Evolutionary conservation across 1,139 yeast genomes (phyloP).

Genomic region (Citeromyces siamensis): DNA sequence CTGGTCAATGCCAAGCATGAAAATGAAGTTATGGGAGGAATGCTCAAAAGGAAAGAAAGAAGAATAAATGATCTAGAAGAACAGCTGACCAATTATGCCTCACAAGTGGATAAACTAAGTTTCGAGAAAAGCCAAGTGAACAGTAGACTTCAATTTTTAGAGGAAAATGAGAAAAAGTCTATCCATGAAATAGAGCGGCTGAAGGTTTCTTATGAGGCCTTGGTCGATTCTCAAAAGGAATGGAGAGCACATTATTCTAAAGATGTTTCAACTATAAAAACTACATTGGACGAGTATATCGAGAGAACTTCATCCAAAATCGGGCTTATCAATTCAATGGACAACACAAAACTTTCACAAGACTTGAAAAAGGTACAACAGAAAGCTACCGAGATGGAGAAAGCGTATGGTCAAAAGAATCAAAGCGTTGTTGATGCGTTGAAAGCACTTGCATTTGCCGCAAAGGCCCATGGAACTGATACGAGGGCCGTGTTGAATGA

Average conservation of each 20-base stretch:
- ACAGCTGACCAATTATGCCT: slow-evolving; percentile 33
- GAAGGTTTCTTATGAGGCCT: slow-evolving; percentile 50
- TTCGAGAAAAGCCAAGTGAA: slow-evolving; percentile 36
- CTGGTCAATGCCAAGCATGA: slow-evolving; percentile 61
- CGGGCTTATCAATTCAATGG: slow-evolving; percentile 19
- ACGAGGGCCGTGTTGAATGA: slow-evolving; percentile 15
- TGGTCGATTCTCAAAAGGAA: slow-evolving; percentile 41
- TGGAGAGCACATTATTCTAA: slow-evolving; percentile 39
- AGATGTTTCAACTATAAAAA: slow-evolving; percentile 20
- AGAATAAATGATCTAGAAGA: slow-evolving; percentile 49
- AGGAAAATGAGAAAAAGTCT: slow-evolving; percentile 31
- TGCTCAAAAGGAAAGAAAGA: slow-evolving; percentile 52
- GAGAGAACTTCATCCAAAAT: slow-evolving; percentile 21
- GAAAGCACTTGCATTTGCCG: slow-evolving; percentile 28
- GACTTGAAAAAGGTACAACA: slow-evolving; percentile 16
- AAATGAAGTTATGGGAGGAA: slow-evolving; percentile 51
- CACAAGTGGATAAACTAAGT: slow-evolving; percentile 30
- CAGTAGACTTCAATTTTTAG: slow-evolving; percentile 33
- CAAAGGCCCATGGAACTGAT: slow-evolving; percentile 32
- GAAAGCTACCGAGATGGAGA: slow-evolving; percentile 15
- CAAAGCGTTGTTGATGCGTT: slow-evolving; percentile 32
- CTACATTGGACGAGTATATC: slow-evolving; percentile 26
- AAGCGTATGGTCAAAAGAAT: slow-evolving; percentile 32
- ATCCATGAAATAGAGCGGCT: slow-evolving; percentile 44
- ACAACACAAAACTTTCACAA: slow-evolving; percentile 33